Conservation (phyloP, 768 basidiomycete genomes). For the Plicaturopsis crispa region DNA sequence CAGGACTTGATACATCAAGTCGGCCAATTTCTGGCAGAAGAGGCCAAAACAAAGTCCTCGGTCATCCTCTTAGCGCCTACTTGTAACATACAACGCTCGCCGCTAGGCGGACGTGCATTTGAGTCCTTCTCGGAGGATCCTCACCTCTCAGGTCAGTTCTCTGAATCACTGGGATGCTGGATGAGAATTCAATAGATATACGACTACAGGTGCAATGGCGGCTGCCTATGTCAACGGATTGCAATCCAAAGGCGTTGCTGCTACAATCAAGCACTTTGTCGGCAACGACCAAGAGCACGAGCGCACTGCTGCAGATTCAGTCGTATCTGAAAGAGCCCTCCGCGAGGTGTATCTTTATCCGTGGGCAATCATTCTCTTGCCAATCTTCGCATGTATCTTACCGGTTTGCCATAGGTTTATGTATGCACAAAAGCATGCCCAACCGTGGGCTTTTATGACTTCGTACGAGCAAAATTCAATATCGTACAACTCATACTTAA, state of each 20-base stretch:
- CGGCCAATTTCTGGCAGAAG: slow-evolving; percentile 53
- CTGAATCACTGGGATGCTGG: too few species aligned
- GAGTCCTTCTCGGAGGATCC: slow-evolving; percentile 74
- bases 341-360: slow-evolving; percentile 70
- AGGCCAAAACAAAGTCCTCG: slow-evolving; percentile 59
- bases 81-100: slow-evolving; percentile 66
- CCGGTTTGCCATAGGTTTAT: too few species aligned
- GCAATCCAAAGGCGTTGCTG: slow-evolving; percentile 57
- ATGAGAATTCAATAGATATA: too few species aligned
- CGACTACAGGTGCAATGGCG: slow-evolving; percentile 49
- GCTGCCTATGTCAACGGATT: slow-evolving; percentile 65
- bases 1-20: slow-evolving; percentile 44
- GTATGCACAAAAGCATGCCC: slow-evolving; percentile 56
- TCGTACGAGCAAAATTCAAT: too few species aligned
- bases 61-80: slow-evolving; percentile 65
- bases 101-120: slow-evolving; percentile 54
- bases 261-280: slow-evolving; percentile 70
- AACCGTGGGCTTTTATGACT: slow-evolving; percentile 64
- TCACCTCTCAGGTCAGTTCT: slow-evolving; percentile 44
- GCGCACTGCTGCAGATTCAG: slow-evolving; percentile 54
- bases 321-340: slow-evolving; percentile 57
- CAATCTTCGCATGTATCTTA: too few species aligned
- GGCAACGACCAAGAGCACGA: slow-evolving; percentile 73
- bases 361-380: slow-evolving; percentile 23
- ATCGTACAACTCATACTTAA: too few species aligned